These are phyloP conservation scores for Aristolochia californica DNA, from an alignment of 164 flowering plant genomes.

Conservation along the genomic window DNA sequence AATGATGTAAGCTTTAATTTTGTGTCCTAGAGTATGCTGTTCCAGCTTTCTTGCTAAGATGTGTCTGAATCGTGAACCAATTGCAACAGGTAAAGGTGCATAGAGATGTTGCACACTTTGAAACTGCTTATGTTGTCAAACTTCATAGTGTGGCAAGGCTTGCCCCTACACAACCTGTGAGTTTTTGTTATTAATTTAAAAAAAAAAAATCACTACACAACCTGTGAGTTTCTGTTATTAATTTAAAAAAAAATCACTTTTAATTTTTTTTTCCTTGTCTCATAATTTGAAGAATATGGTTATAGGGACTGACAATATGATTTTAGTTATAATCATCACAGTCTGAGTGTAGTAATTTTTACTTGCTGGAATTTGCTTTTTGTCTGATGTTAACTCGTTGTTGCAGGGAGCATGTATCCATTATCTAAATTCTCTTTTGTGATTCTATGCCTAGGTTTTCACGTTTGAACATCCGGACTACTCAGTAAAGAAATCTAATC, in stretches of 20 bases:
- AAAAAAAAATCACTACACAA: no score
- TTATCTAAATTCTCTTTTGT: no score
- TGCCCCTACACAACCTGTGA: constrained; percentile 79
- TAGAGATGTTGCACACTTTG: constrained; percentile 82
- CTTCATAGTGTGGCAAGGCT: constrained; percentile 82
- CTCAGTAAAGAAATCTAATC: constrained; percentile 49
- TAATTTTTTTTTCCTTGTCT: no score
- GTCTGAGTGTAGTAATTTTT: no score
- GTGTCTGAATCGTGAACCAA: constrained; percentile 1
- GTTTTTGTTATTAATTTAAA: constrained; percentile 10
- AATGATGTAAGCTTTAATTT: constrained; percentile 56
- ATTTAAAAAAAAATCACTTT: no score
- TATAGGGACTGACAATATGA: no score
- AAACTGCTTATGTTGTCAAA: constrained; percentile 98
- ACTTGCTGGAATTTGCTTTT: background rate
- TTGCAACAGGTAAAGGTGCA: constrained; percentile 70
- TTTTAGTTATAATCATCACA: no score
- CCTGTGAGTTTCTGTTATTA: no score
- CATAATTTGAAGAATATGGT: background rate
- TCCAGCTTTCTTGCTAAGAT: constrained; percentile 1
- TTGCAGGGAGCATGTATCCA: no score
- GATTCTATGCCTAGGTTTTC: constrained; percentile 43
- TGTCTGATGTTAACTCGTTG: no score
- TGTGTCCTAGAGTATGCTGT: background rate
- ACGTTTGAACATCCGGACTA: constrained; percentile 75